Base-by-base conservation (phyloP, 2,329 filamentous ascomycete genomes). In the Elsinoe arachidis region DNA sequence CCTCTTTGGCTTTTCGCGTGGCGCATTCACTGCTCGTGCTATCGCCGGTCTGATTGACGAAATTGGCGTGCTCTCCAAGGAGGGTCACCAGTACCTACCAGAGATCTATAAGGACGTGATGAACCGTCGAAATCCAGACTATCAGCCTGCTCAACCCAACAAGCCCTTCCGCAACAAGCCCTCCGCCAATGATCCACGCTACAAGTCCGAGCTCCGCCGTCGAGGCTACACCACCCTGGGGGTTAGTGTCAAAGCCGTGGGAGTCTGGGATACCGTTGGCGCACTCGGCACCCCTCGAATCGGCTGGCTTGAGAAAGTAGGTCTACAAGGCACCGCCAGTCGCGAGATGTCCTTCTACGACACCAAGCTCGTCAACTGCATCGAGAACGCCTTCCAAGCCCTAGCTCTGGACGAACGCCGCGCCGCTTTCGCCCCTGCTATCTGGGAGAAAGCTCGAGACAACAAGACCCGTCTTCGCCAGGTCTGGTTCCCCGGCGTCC, bases 351-450 rank as follows among this genome's bases (percentile, higher is more conserved):
- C 67, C 1, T 79, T 78, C 62, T 75, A 77, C 64, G 76, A 80
- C 63, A 79, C 77, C 0, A 72, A 73, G 15, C 62, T 76, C 0
- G 66, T 64, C 2, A 64, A 69, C 17, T 66, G 69, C 49, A 69
- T 76, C 26, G 69, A 71, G 38, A 71, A 74, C 52, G 74, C 74
- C 1, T 81, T 80, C 60, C 79, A 82, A 43, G 79, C 78, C 0
- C 67, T 82, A 0, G 78, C 78, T 1, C 70, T 82, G 0, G 79
- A 82, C 47, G 79, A 82, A 61, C 73, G 72, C 39, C 72, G 79
- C 1, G 67, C 65, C 9, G 74, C 78, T 0, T 82, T 80, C 61
- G 69, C 56, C 70, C 74, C 2, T 10, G 70, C 71, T 0, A 58
- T 76, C 1, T 76, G 74, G 74, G 73, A 76, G 64, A 69, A 72